Evolutionary conservation across 371 early-diverging fungal genomes (phyloP).

Genomic region (Cokeromyces recurvatus): DNA sequence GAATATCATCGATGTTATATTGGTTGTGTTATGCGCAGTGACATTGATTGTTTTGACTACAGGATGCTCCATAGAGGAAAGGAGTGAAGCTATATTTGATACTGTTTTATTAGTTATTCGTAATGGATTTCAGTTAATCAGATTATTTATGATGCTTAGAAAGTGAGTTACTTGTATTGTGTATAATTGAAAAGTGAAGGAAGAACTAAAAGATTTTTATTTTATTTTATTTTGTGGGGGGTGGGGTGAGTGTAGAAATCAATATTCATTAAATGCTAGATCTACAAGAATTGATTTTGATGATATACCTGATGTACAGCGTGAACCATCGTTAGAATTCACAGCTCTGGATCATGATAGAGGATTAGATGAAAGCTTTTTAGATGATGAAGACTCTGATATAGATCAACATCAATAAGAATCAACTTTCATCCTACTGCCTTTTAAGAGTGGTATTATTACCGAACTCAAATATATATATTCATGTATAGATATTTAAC

Average conservation of each 20-base stretch:
- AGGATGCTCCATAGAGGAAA: conserved; percentile 57
- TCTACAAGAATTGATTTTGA: conserved; percentile 43
- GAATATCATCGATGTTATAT: conserved; percentile 67
- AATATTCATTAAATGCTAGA: conserved; percentile 38
- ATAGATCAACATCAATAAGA: conserved; percentile 23
- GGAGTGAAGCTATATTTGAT: conserved; percentile 66
- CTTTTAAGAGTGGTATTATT: too few relatives aligned
- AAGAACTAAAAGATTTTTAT: neutral
- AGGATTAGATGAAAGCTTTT: conserved; percentile 35
- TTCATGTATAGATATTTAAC: too few relatives aligned
- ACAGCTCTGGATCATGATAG: conserved; percentile 30
- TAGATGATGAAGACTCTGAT: conserved; percentile 39
- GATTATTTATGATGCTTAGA: conserved; percentile 66
- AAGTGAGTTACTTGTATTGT: too few relatives aligned
- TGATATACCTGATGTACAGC: conserved; percentile 23
- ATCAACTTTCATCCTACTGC: too few relatives aligned
- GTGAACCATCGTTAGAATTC: conserved; percentile 37
- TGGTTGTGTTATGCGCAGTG: conserved; percentile 64
- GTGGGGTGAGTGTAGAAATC: conserved; percentile 41
- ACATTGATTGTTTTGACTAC: conserved; percentile 63
- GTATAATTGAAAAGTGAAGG: neutral
- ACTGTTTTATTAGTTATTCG: conserved; percentile 65
- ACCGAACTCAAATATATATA: too few relatives aligned
- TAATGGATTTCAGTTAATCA: conserved; percentile 65
- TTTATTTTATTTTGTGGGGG: too few relatives aligned